phyloP scores from a whole-genome alignment of 2,329 filamentous ascomycete genomes.

The Tolypocladium pustulatum region DNA sequence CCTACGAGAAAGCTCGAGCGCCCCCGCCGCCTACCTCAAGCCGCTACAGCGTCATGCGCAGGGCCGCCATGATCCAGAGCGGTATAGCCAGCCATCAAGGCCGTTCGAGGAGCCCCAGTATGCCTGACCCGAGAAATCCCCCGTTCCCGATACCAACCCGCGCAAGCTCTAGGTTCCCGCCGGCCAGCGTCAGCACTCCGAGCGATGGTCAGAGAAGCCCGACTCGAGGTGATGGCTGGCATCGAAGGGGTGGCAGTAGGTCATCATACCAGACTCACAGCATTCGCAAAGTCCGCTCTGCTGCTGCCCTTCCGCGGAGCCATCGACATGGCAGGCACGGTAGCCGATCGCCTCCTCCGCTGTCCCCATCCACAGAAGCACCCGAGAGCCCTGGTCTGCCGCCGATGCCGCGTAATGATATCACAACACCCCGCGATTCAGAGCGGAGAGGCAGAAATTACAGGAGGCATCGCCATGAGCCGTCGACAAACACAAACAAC shows the following conservation, averaged over 20 bases:
- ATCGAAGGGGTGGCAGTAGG: conserved; percentile 38
- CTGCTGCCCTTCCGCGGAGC: conserved; percentile 55
- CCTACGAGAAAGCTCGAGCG: conserved; percentile 27
- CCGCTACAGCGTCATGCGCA: conserved; percentile 57
- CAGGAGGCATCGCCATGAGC: conserved; percentile 41
- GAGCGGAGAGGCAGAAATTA: conserved; percentile 29
- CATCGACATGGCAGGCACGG: conserved; percentile 36
- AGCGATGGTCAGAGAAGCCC: conserved; percentile 72
- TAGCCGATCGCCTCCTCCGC: conserved; percentile 53
- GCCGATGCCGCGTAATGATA: conserved; percentile 62
- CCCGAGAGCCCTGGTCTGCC: conserved; percentile 63
- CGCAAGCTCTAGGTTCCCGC: conserved; percentile 72
- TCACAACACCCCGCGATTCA: conserved; percentile 48
- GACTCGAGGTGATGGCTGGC: conserved; percentile 48
- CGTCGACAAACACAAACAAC: conserved; percentile 49
- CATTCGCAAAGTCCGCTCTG: conserved; percentile 78
- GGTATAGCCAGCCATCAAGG: conserved; percentile 60
- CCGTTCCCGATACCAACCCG: conserved; percentile 88
- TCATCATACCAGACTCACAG: conserved; percentile 47
- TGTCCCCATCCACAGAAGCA: conserved; percentile 57
- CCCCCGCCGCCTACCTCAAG: conserved; percentile 20
- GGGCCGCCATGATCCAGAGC: conserved; percentile 69
- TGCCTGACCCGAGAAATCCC: conserved; percentile 51
- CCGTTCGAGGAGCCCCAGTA: conserved; percentile 54
- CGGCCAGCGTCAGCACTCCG: conserved; percentile 51